Percentiles rank a stretch among this genome's conserved stretches.
These are phyloP conservation scores for Paxillus rubicundulus DNA, from an alignment of 768 basidiomycete genomes.

Conservation along the genomic window DNA sequence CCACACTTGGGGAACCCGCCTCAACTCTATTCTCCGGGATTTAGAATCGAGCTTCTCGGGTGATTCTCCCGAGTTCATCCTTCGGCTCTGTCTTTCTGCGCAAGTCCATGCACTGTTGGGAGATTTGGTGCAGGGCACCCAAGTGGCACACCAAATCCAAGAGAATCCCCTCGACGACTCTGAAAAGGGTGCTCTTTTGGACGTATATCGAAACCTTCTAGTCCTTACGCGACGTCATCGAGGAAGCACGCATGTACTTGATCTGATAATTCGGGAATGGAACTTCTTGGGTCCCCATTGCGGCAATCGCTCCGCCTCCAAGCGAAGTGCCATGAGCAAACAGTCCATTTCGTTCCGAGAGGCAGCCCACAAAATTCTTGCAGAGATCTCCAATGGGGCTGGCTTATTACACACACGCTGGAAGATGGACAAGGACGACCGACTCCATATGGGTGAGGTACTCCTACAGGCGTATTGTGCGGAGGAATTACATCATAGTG, in stretches of 20 bases:
- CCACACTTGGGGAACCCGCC: constrained; percentile 36
- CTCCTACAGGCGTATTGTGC: constrained; percentile 42
- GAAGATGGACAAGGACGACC: constrained; percentile 26
- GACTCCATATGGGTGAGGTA: constrained; percentile 35
- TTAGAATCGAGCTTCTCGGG: constrained; percentile 23
- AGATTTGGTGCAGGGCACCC: constrained; percentile 34
- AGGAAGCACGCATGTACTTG: constrained; percentile 34
- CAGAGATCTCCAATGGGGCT: constrained; percentile 34
- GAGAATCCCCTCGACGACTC: constrained; percentile 16
- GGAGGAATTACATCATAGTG: constrained; percentile 33
- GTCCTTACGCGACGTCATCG: constrained; percentile 34
- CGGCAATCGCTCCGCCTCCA: constrained; percentile 1
- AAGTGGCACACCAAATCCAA: constrained; percentile 25
- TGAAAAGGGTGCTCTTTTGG: constrained; percentile 21
- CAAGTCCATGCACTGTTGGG: constrained; percentile 38
- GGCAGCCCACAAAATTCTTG: constrained; percentile 26
- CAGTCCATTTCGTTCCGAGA: constrained; percentile 28
- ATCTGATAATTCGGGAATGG: constrained; percentile 43
- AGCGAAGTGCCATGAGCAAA: background rate
- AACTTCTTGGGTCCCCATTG: constrained; percentile 26
- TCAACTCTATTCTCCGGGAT: constrained; percentile 33
- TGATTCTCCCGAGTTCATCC: constrained; percentile 16
- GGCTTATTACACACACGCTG: constrained; percentile 19
- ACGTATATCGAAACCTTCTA: constrained; percentile 39
- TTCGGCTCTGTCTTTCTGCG: constrained; percentile 29